Conservation (phyloP, 1,284 basidiomycete species). For the Polyporus tsugae region DNA sequence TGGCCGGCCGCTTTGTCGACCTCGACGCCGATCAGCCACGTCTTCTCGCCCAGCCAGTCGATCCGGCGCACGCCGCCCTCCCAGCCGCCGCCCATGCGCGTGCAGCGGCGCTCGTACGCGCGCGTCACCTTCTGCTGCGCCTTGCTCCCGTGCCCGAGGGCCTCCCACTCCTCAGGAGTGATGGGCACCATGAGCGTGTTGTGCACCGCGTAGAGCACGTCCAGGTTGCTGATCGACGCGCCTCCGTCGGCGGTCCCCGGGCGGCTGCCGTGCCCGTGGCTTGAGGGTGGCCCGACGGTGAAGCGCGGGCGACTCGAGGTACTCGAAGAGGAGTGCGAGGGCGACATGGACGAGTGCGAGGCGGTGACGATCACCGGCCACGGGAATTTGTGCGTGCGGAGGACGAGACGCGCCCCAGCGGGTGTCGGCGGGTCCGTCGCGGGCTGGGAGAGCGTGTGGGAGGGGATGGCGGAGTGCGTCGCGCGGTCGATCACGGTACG, state of each 20-base stretch:
- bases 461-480: slow-evolving; percentile 61
- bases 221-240: slow-evolving; percentile 61
- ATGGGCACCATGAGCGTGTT: slow-evolving; percentile 62
- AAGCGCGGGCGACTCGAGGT: slow-evolving; percentile 37
- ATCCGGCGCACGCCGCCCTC: slow-evolving; percentile 69
- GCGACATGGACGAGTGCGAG: slow-evolving; percentile 36
- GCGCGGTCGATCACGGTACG: slow-evolving; percentile 64
- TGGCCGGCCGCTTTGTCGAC: slow-evolving; percentile 56
- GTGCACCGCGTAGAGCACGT: slow-evolving; percentile 68
- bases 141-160: slow-evolving; percentile 60
- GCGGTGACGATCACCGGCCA: slow-evolving; percentile 62
- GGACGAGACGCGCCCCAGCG: slow-evolving; percentile 57
- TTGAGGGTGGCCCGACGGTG: slow-evolving; percentile 43
- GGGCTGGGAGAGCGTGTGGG: slow-evolving; percentile 65
- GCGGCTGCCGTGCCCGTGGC: slow-evolving; percentile 31
- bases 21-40: slow-evolving; percentile 67
- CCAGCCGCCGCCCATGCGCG: slow-evolving; percentile 69
- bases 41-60: slow-evolving; percentile 72
- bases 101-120: slow-evolving; percentile 70
- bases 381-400: slow-evolving; percentile 65
- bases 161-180: slow-evolving; percentile 70
- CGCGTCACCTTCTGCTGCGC: slow-evolving; percentile 62
- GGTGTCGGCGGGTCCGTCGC: slow-evolving; percentile 66
- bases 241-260: slow-evolving; percentile 40
- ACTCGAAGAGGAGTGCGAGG: slow-evolving; percentile 30